These are phyloP conservation scores for Daldinia vernicosa DNA, from an alignment of 495 filamentous ascomycete species.

Conservation along the genomic window DNA sequence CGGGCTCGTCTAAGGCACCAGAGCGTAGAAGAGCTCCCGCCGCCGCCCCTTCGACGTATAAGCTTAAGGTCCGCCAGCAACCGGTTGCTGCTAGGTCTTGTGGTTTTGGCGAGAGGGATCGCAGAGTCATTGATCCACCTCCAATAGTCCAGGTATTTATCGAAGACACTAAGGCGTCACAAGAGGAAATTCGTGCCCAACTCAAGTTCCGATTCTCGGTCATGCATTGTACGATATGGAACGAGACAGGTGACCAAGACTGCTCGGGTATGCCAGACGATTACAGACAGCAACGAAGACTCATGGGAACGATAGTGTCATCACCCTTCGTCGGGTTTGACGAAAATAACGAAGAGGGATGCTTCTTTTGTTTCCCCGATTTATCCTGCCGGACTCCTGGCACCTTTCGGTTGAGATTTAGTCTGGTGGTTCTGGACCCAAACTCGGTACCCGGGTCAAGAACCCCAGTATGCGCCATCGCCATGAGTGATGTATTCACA, in stretches of 20 bases:
- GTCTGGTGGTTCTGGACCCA: conserved; percentile 82
- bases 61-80: conserved; percentile 84
- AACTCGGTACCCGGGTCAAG: conserved; percentile 59
- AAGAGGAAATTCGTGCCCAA: conserved; percentile 63
- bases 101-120: conserved; percentile 92
- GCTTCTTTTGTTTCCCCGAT: conserved; percentile 96
- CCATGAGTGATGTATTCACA: conserved; percentile 80
- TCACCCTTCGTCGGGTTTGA: conserved; percentile 75
- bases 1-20: conserved; percentile 42
- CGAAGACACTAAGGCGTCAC: conserved; percentile 66
- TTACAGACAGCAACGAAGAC: conserved; percentile 67
- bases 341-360: conserved; percentile 72
- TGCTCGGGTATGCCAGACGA: conserved; percentile 68
- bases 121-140: conserved; percentile 92
- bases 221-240: conserved; percentile 83
- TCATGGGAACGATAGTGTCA: conserved; percentile 83
- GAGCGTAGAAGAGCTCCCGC: conserved; percentile 21
- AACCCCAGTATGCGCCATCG: conserved; percentile 69
- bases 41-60: conserved; percentile 35
- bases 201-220: conserved; percentile 80
- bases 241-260: conserved; percentile 66
- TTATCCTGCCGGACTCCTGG: conserved; percentile 91
- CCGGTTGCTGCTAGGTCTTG: conserved; percentile 90
- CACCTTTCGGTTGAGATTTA: conserved; percentile 81
- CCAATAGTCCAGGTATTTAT: conserved; percentile 90